A percentile compares a stretch with the other conserved stretches of the same genome.
Evolutionary conservation across 2,329 filamentous ascomycete genomes (phyloP).

Genomic region (Fusarium secorum): DNA sequence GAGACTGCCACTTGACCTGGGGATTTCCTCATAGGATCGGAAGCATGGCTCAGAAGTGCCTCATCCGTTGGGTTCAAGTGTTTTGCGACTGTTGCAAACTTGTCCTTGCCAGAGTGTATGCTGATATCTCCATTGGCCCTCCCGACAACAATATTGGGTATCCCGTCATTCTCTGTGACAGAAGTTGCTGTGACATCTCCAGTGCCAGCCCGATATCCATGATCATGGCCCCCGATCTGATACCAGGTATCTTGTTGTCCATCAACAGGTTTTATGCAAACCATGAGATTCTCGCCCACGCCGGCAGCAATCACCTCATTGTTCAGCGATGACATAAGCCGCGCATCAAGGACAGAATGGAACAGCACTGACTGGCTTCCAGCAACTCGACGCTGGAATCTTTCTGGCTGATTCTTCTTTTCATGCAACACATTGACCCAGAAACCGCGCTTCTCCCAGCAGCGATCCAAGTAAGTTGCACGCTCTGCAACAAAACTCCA

Average conservation of each 20-base stretch:
- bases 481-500: slow-evolving; percentile 55
- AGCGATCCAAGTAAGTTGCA: slow-evolving; percentile 59
- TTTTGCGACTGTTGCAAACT: slow-evolving; percentile 40
- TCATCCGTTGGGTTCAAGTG: slow-evolving; percentile 30
- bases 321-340: slow-evolving; percentile 46
- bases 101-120: slow-evolving; percentile 51
- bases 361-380: slow-evolving; percentile 50
- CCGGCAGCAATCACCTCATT: slow-evolving; percentile 60
- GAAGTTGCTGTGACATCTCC: slow-evolving; percentile 60
- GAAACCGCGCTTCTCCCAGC: slow-evolving; percentile 61
- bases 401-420: slow-evolving; percentile 22
- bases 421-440: slow-evolving; percentile 43
- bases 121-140: slow-evolving; percentile 60
- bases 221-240: slow-evolving; percentile 48
- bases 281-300: slow-evolving; percentile 60
- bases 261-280: slow-evolving; percentile 48
- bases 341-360: slow-evolving; percentile 58
- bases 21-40: slow-evolving; percentile 37
- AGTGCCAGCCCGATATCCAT: slow-evolving; percentile 53
- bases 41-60: not conserved
- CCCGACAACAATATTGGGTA: slow-evolving; percentile 53
- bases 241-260: slow-evolving; percentile 47
- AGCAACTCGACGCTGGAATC: slow-evolving; percentile 22
- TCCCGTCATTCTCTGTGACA: slow-evolving; percentile 49
- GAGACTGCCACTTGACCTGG: slow-evolving; percentile 45